Conservation (phyloP, 371 early-diverging fungal genomes). For the Circinella minor region DNA sequence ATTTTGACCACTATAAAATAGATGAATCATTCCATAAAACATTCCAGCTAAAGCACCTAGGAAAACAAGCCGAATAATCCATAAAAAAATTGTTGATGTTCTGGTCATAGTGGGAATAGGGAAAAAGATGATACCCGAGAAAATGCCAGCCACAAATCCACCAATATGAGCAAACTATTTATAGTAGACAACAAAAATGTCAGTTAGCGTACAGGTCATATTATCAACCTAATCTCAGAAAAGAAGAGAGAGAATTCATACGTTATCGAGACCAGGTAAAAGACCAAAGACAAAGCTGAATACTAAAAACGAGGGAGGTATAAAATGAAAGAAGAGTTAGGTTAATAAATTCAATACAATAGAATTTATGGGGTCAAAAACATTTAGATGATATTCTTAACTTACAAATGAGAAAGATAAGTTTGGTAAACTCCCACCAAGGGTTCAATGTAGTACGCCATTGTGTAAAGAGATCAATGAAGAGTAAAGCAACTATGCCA, state of each 20-base stretch:
- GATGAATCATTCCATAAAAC: slow-evolving; percentile 15
- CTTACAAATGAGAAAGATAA: slow-evolving; percentile 16
- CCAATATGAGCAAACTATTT: slow-evolving; percentile 71
- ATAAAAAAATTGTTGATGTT: slow-evolving; percentile 31
- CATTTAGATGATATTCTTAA: neutral
- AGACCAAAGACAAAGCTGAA: slow-evolving; percentile 60
- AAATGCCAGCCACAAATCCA: slow-evolving; percentile 29
- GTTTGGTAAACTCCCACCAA: slow-evolving; percentile 38
- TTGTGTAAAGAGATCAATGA: slow-evolving; percentile 72
- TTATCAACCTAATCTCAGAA: too few species aligned
- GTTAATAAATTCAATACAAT: neutral
- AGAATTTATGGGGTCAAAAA: too few species aligned
- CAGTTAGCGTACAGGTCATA: too few species aligned
- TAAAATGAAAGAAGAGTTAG: neutral
- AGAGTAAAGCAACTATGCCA: slow-evolving; percentile 71
- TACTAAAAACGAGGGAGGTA: neutral
- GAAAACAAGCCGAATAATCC: slow-evolving; percentile 29
- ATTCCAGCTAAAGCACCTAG: slow-evolving; percentile 15
- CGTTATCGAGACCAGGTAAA: slow-evolving; percentile 49
- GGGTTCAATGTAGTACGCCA: slow-evolving; percentile 52
- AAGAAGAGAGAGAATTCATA: neutral
- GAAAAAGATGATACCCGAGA: slow-evolving; percentile 38
- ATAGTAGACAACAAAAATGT: slow-evolving; percentile 24
- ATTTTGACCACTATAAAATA: slow-evolving; percentile 31
- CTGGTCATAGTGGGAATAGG: slow-evolving; percentile 25